Conservation (phyloP, 1,139 yeast genomes). For the Protomyces lactucae-debilis region DNA sequence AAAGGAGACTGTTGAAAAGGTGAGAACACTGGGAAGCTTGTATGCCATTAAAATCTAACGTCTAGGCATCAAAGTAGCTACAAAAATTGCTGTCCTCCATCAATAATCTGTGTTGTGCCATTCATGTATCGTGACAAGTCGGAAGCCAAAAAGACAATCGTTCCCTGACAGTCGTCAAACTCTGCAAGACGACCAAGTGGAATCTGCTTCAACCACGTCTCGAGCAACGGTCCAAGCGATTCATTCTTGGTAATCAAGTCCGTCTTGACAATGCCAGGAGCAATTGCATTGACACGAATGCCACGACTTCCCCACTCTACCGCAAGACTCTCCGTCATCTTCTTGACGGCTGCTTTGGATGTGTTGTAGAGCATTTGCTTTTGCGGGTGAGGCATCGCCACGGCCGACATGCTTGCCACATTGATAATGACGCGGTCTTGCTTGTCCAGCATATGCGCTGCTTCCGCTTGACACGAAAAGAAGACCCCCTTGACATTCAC, state of each 20-base stretch:
- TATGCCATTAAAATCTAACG: not conserved
- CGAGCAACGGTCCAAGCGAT: conserved; percentile 16
- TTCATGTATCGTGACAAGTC: conserved; percentile 63
- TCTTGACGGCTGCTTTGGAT: conserved; percentile 57
- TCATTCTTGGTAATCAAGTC: conserved; percentile 34
- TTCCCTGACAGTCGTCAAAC: conserved; percentile 61
- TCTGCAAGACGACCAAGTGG: conserved; percentile 27
- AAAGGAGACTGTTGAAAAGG: conserved; percentile 20
- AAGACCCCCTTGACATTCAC: conserved; percentile 77
- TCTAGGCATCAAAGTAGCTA: not conserved
- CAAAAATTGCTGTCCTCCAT: conserved; percentile 49
- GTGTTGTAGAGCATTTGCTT: conserved; percentile 59
- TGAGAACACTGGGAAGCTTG: too few relatives aligned
- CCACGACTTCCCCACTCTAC: conserved; percentile 57
- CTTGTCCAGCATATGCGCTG: conserved; percentile 62
- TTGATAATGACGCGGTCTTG: conserved; percentile 50
- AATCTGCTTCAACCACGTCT: conserved; percentile 42
- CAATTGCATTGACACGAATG: conserved; percentile 52
- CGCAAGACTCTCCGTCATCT: conserved; percentile 51
- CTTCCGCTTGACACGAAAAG: conserved; percentile 62
- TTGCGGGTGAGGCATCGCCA: conserved; percentile 62
- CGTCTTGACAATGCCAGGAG: conserved; percentile 57
- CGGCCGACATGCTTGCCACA: conserved; percentile 63
- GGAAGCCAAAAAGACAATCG: conserved; percentile 60
- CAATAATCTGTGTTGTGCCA: conserved; percentile 61